Percentiles rank a stretch among this genome's conserved stretches.
Evolutionary conservation across 2,329 filamentous ascomycete species (phyloP).

Genomic region (Tetracladium maxilliforme): DNA sequence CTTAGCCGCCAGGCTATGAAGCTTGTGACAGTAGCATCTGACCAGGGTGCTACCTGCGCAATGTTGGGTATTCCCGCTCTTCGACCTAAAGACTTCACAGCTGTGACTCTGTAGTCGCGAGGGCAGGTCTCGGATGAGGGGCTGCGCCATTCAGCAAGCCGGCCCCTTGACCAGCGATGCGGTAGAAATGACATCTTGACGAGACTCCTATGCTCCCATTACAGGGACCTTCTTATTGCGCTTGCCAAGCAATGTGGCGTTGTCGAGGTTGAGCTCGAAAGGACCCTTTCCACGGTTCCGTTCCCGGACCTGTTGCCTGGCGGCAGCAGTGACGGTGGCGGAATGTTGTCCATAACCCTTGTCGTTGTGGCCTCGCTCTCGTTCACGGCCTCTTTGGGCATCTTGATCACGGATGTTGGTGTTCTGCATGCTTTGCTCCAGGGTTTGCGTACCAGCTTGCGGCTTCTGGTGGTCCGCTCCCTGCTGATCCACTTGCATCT

Average conservation of each 20-base stretch:
- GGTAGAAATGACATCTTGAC: no score
- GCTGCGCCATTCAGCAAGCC: no score
- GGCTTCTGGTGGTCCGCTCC: slow-evolving; percentile 48
- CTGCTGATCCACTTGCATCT: slow-evolving; percentile 36
- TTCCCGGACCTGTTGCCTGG: slow-evolving; percentile 61
- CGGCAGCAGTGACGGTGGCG: slow-evolving; percentile 68
- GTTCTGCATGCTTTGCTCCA: slow-evolving; percentile 80
- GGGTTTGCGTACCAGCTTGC: slow-evolving; percentile 49
- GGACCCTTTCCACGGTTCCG: slow-evolving; percentile 58
- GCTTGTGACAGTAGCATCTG: no score
- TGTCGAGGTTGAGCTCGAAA: slow-evolving; percentile 86
- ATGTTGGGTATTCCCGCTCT: no score
- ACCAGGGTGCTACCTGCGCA: no score
- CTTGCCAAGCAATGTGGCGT: slow-evolving; percentile 75
- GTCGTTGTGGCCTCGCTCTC: slow-evolving; percentile 33
- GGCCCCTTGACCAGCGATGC: no score
- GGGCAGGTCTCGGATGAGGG: no score
- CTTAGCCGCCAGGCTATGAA: no score
- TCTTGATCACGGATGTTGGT: slow-evolving; percentile 59
- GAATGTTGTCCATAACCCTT: slow-evolving; percentile 84
- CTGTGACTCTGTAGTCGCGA: no score
- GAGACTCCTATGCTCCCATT: no score
- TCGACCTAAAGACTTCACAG: no score
- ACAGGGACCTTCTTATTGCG: slow-evolving; percentile 33
- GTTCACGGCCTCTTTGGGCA: slow-evolving; percentile 26